Conservation (phyloP, 768 basidiomycete genomes). For the Scleroderma bovista region DNA sequence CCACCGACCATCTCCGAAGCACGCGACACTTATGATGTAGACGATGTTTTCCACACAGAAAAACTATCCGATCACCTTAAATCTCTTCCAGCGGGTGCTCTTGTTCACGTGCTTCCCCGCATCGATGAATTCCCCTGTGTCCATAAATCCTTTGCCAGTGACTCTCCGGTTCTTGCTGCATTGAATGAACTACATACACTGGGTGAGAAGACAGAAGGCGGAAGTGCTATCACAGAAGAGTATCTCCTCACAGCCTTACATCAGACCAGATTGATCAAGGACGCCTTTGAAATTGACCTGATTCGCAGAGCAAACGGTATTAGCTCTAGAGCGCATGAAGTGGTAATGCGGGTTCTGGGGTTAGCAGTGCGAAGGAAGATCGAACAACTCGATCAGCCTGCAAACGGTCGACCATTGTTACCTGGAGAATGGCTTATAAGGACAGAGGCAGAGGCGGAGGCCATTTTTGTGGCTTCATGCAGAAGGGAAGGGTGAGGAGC, state of each 20-base stretch:
- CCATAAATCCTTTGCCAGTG: background rate
- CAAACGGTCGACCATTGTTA: constrained; percentile 43
- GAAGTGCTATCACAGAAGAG: constrained; percentile 41
- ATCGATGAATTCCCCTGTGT: constrained; percentile 19
- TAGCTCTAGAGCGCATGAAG: constrained; percentile 85
- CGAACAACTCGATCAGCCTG: constrained; percentile 36
- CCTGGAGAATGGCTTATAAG: constrained; percentile 86
- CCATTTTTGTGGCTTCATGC: constrained; percentile 88
- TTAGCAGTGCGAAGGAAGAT: constrained; percentile 58
- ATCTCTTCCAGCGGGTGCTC: constrained; percentile 43
- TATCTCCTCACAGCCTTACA: constrained; percentile 80
- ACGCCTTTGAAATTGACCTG: constrained; percentile 60
- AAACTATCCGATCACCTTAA: constrained; percentile 43
- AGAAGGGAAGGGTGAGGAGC: constrained; percentile 72
- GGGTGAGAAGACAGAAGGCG: background rate
- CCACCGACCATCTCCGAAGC: constrained; percentile 65
- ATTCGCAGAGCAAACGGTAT: constrained; percentile 82
- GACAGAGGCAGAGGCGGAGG: constrained; percentile 92
- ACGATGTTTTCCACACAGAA: constrained; percentile 47
- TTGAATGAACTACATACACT: background rate
- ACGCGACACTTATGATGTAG: constrained; percentile 50
- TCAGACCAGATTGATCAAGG: constrained; percentile 74
- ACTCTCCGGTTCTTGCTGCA: background rate
- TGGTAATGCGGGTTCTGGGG: constrained; percentile 88
- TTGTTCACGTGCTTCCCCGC: constrained; percentile 62